Evolutionary conservation across 768 basidiomycete genomes (phyloP), one percentile per base, ranked within the genome.

Genomic region (Lactifluus piperatus): DNA sequence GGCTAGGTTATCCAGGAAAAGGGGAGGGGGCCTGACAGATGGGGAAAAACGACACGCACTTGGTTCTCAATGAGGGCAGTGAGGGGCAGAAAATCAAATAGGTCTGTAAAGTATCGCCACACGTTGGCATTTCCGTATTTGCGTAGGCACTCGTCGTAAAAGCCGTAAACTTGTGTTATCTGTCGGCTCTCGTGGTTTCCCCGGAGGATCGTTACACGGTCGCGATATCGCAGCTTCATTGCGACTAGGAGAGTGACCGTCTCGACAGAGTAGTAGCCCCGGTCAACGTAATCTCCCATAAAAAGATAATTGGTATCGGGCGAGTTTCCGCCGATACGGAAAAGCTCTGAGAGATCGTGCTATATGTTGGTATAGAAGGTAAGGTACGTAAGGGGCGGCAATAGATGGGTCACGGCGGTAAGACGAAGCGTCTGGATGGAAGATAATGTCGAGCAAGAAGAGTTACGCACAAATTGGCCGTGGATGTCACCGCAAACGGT

Each of bases 101-200:
- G 76, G 80, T 98, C 95, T 69, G 95, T 97, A 72, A 97, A 99
- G 80, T 86, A 95, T 68, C 95, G 87, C 97, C 97, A 99, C 34
- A 99, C 95, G 70, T 97, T 98, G 69, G 95, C 94, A 76, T 97
- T 98, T 53, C 97, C 97, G 75, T 99, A 99, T 79, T 99, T 99
- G 73, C 97, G 85, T 71, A 97, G 79, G 71, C 97, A 99, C 74
- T 99, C 97, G 78, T 99, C 97, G 74, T 99, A 99, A 71, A 99
- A 99, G 44, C 97, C 97, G 69, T 99, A 99, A 20, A 99, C 97
- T 73, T 99, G 97, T 27, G 97, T 99, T 79, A 99, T 99, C 79
- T 99, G 97, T 69, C 97, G 83, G 65, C 90, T 93, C 75, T 99
- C 97, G 79, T 99, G 97, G 73, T 99, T 98, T 43, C 97, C 97